Conservation (phyloP, 2,329 filamentous ascomycete genomes). For the Lecanoromycetidae sp. region DNA sequence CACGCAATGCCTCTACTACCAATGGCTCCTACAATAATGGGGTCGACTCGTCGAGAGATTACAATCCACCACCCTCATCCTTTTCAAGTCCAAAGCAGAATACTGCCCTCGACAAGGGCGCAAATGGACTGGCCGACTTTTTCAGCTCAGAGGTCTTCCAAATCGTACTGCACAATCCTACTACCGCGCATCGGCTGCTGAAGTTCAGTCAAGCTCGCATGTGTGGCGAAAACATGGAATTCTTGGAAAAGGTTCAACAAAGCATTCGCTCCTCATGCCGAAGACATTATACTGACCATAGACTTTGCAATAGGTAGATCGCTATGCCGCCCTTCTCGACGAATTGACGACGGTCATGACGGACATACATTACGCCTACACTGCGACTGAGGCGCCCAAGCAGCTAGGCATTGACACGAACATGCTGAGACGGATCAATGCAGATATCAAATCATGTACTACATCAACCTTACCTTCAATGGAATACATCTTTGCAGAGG, state of each 20-base stretch:
- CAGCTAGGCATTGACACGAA: constrained; percentile 33
- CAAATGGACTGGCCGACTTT: constrained; percentile 32
- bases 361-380: constrained; percentile 35
- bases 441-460: constrained; percentile 37
- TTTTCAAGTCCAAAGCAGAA: constrained; percentile 16
- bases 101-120: constrained; percentile 5
- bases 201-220: constrained; percentile 39
- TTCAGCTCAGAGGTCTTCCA: constrained; percentile 40
- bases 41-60: constrained; percentile 13
- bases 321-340: constrained; percentile 35
- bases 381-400: constrained; percentile 25
- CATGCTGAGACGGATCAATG: constrained; percentile 32
- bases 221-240: constrained; percentile 41
- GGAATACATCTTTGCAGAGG: constrained; percentile 34
- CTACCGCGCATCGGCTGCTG: constrained; percentile 36
- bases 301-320: constrained; percentile 27
- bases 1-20: constrained; percentile 7
- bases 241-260: constrained; percentile 39
- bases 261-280: constrained; percentile 11
- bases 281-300: background rate
- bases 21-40: constrained; percentile 5
- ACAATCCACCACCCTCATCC: constrained; percentile 15
- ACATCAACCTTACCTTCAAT: constrained; percentile 36
- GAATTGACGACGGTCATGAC: constrained; percentile 36
- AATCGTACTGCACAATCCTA: constrained; percentile 39